phyloP scores from a whole-genome alignment of 2,329 filamentous ascomycete genomes.

The Ilyonectria destructans region DNA sequence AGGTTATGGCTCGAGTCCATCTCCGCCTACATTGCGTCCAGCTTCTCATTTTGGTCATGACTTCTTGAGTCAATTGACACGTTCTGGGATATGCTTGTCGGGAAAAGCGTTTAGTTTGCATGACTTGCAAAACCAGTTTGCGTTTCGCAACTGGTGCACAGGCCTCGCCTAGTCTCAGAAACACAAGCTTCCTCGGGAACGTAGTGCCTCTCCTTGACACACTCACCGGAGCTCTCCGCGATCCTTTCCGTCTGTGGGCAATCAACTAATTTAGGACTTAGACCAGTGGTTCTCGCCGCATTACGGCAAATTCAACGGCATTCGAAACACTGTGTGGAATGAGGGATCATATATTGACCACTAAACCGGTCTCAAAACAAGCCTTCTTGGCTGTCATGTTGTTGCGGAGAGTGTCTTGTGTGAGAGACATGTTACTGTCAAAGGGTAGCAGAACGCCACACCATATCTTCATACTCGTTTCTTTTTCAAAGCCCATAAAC shows the following conservation, averaged over 20 bases:
- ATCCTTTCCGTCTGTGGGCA: background rate
- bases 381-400: background rate
- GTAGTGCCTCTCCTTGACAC: background rate
- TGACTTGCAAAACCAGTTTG: conserved; percentile 27
- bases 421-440: background rate
- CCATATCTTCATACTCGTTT: background rate
- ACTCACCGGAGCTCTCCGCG: background rate
- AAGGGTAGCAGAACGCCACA: no score
- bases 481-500: background rate
- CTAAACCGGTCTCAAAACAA: background rate
- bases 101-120: background rate
- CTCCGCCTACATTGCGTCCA: background rate
- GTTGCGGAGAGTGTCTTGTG: background rate
- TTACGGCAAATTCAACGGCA: background rate
- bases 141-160: conserved; percentile 30
- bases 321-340: background rate
- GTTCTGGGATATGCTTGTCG: background rate
- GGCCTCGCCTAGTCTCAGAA: conserved; percentile 4
- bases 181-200: background rate
- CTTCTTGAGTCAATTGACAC: background rate
- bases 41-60: background rate
- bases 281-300: background rate
- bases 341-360: background rate
- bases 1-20: background rate
- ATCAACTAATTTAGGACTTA: background rate